Evolutionary conservation across 1,284 basidiomycete species (phyloP).

Genomic region (Sporisorium graminicola): DNA sequence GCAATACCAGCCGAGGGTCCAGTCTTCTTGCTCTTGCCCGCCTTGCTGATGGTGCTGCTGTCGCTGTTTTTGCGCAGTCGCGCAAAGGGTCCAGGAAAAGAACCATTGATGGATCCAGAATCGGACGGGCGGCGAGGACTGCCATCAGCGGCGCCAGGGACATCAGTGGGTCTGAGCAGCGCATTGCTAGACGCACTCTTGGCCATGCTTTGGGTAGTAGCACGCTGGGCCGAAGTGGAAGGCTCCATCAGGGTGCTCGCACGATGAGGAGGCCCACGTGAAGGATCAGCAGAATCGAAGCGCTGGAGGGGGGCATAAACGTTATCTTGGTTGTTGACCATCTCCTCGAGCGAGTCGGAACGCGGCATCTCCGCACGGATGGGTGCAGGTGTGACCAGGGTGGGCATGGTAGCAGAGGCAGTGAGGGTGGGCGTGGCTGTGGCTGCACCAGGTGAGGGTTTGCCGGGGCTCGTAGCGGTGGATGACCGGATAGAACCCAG

Average conservation of each 20-base stretch:
- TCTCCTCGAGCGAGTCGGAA: constrained; percentile 49
- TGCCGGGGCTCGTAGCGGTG: constrained; percentile 3
- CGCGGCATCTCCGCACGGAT: constrained; percentile 45
- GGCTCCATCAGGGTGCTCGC: constrained; percentile 33
- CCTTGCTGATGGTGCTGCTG: constrained; percentile 34
- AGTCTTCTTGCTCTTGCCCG: constrained; percentile 24
- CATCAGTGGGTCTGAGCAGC: constrained; percentile 36
- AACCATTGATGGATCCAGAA: constrained; percentile 19
- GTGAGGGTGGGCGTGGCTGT: constrained; percentile 23
- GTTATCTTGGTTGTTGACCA: constrained; percentile 43
- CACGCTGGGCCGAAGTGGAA: constrained; percentile 14
- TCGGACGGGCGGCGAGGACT: constrained; percentile 45
- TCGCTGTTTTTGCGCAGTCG: constrained; percentile 57
- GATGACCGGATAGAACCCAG: background rate
- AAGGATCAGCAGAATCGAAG: constrained; percentile 6
- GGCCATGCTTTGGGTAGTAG: constrained; percentile 18
- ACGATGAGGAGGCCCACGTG: constrained; percentile 21
- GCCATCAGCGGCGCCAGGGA: constrained; percentile 11
- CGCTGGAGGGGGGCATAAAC: constrained; percentile 20
- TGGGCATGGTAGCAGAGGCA: constrained; percentile 44
- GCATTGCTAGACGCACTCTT: constrained; percentile 45
- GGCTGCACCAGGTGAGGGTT: constrained; percentile 1
- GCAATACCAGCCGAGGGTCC: constrained; percentile 54
- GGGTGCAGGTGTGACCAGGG: constrained; percentile 43
- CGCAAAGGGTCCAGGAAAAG: constrained; percentile 15